Evolutionary conservation across 495 filamentous ascomycete genomes (phyloP).

Genomic region (Xylaria acuta): DNA sequence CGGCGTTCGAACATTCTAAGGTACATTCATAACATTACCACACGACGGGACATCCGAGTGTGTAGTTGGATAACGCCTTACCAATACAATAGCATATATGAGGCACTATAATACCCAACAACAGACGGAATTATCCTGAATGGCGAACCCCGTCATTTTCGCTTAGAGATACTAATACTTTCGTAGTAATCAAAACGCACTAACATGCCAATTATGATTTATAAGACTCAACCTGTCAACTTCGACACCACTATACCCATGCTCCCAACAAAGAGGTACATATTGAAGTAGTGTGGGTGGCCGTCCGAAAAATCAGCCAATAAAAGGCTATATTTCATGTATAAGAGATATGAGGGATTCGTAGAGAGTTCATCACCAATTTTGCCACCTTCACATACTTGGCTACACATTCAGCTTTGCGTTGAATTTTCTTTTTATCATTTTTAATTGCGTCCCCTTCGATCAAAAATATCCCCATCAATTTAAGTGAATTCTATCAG

Average conservation of each 20-base stretch:
- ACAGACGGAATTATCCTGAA: neutral
- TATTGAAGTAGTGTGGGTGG: too few relatives aligned
- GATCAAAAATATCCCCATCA: too few relatives aligned
- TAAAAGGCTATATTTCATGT: too few relatives aligned
- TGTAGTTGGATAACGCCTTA: neutral
- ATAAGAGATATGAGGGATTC: too few relatives aligned
- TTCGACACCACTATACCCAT: neutral
- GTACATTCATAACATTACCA: neutral
- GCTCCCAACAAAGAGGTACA: too few relatives aligned
- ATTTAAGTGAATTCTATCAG: too few relatives aligned
- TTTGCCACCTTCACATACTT: too few relatives aligned
- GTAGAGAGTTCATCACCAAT: too few relatives aligned
- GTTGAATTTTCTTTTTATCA: too few relatives aligned
- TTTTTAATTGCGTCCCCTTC: too few relatives aligned
- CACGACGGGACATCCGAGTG: neutral
- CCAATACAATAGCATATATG: neutral
- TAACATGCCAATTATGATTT: neutral
- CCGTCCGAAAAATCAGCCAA: too few relatives aligned
- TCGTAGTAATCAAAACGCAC: neutral
- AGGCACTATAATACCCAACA: neutral
- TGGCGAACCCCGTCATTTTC: neutral
- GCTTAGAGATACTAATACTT: neutral
- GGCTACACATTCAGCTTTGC: too few relatives aligned
- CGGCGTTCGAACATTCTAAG: constrained; percentile 14
- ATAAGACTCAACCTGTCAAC: neutral